Base-by-base conservation (phyloP, 2,329 filamentous ascomycete genomes). In the Talaromyces sp. region DNA sequence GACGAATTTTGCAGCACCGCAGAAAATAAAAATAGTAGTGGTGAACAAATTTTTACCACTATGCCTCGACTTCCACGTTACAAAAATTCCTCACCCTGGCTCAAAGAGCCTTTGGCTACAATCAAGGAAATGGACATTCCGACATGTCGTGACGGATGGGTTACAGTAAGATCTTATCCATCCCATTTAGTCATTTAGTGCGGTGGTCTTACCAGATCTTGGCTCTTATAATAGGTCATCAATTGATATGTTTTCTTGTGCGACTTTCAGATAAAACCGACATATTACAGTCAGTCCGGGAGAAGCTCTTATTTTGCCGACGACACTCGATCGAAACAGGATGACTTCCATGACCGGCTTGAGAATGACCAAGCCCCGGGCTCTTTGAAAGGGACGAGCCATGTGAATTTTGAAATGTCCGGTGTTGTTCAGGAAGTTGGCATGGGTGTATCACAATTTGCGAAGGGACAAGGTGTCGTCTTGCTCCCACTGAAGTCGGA, bases 211-310 rank as follows among this genome's bases (percentile, higher is more conserved):
- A 56, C 54, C 5, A 39, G 54, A 40, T 39, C 35, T 56, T 28
- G 28, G 28, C 12, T 23, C 11, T 56, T 2, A 28, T 16, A 25
- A 25, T 56, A 40, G 54, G 54, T 28, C 33, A 56, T 25, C 18
- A 56, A 56, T 56, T 56, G 54, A 56, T 56, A 56, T 39, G 37
- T 55, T 11, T 16, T 37, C 21, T 56, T 56, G 33, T 40, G 33
- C 33, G 28, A 39, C 39, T 6, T 9, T 37, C 54, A 56, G 54
- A 40, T 56, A 56, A 56, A 56, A 40, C 54, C 54, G 12, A 35
- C 33, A 40, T n/a, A 23, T 37, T 56, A 40, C 18, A 39, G 21
- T 56, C 18, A 40, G 5, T 25, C 54, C 35, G 11, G 35, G 8
- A 40, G 11, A 18, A 16, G 31, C 7, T 25, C 18, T 5, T 39